Evolutionary conservation across 768 basidiomycete genomes (phyloP), one percentile per base, ranked within the genome.

Genomic region (Suillus luteus): DNA sequence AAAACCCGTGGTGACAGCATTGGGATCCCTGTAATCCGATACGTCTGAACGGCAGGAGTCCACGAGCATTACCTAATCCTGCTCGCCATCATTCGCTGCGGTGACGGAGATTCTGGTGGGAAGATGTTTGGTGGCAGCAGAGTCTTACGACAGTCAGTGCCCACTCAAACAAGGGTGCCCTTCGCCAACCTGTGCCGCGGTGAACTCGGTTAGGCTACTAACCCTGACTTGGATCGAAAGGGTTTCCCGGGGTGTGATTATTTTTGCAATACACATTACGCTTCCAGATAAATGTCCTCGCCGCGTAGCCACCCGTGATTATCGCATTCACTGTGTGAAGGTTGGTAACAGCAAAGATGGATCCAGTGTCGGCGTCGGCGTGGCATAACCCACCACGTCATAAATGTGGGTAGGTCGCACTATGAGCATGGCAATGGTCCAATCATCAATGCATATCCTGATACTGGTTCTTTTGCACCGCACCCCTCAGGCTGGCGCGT

Each of bases 51-150:
- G 11, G 31, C 11, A 54, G 52, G 33, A 33, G 52, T 33, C 52
- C 19, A 35, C 11, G 5, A 35, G 11, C 19, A n/a, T 54, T 54
- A 35, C 33, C 19, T 35, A 54, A 54, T 31, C 31, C 51, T 54
- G 6, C 5, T n/a, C 19, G 5, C 11, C 11, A 35, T 54, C 33
- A 54, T n/a, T 14, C 11, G 19, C 5, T 54, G 59, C 57, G 43
- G 35, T 9, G 51, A 63, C 60, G 44, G 27, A 61, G 14, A 15
- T 51, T 69, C 40, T 59, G 70, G 64, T 72, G 68, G 65, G 72
- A 73, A 37, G 72, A 72, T 54, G 52, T 24, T n/a, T 65, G 54
- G 15, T 43, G 3, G 38, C 64, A 43, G 69, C 61, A 44, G 12
- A 24, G 38, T 31, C 55, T 17, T 59, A 58, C 12, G 33, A 65